phyloP scores from a whole-genome alignment of 164 flowering plant species.

The Sedum album region DNA sequence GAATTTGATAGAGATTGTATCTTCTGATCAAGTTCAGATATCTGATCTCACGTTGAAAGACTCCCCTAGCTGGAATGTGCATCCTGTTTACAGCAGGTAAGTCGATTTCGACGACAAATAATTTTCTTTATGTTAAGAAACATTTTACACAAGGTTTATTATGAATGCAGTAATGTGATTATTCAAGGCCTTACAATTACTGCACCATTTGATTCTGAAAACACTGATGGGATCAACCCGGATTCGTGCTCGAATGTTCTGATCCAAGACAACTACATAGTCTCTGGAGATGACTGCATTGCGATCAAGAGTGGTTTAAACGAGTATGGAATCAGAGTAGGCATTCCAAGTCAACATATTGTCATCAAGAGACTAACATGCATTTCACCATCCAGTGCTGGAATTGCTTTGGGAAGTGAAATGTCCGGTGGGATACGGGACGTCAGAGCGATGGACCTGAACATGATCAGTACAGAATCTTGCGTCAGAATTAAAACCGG shows the following conservation, averaged over 20 bases:
- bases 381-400: slow-evolving; percentile 13
- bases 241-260: slow-evolving; percentile 10
- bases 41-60: neutral
- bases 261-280: slow-evolving; percentile 13
- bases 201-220: neutral
- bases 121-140: no score
- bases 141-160: no score
- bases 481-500: neutral
- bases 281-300: slow-evolving; percentile 15
- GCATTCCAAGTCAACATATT: slow-evolving; percentile 11
- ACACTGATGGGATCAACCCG: neutral
- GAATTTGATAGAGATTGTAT: neutral
- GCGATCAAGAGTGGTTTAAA: slow-evolving; percentile 16
- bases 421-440: slow-evolving; percentile 13
- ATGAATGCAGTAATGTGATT: neutral
- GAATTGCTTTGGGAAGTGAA: slow-evolving; percentile 13
- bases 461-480: neutral
- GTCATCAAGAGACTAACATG: slow-evolving; percentile 15
- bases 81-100: neutral
- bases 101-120: no score
- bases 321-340: slow-evolving; percentile 11
- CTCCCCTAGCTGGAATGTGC: neutral
- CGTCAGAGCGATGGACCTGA: neutral
- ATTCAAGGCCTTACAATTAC: neutral
- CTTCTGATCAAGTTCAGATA: neutral